A percentile compares a stretch with the other conserved stretches of the same genome.
These are phyloP conservation scores for Boletus sensibilis DNA, from an alignment of 768 basidiomycete genomes.

Conservation along the genomic window DNA sequence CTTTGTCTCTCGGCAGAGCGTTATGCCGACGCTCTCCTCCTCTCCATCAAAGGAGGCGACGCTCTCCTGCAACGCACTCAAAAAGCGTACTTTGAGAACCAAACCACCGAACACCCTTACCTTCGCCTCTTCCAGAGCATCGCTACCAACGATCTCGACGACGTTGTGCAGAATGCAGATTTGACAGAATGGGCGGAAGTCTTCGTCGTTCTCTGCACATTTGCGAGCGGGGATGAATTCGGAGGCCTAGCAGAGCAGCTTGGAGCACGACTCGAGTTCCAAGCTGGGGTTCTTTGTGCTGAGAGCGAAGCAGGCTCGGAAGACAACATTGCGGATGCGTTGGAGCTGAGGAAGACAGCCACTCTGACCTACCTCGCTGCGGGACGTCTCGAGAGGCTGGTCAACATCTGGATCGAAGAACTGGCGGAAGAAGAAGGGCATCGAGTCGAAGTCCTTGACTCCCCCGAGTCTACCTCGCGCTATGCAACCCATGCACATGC, in stretches of 20 bases:
- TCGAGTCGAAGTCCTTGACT: conserved; percentile 41
- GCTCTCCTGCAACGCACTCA: conserved; percentile 87
- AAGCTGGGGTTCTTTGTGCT: conserved; percentile 60
- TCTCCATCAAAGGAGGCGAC: conserved; percentile 87
- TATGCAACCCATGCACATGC: conserved; percentile 84
- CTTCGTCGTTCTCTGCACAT: conserved; percentile 95
- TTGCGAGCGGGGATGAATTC: conserved; percentile 84
- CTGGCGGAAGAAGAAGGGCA: conserved; percentile 77
- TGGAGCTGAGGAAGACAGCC: conserved; percentile 77
- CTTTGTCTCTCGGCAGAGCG: conserved; percentile 86
- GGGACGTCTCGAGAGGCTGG: conserved; percentile 79
- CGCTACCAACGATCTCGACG: conserved; percentile 86
- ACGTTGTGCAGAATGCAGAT: conserved; percentile 96
- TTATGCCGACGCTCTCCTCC: conserved; percentile 91
- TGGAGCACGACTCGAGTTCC: conserved; percentile 86
- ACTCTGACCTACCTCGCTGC: conserved; percentile 93
- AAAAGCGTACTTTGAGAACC: conserved; percentile 88
- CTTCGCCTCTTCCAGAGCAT: conserved; percentile 94
- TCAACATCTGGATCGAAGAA: conserved; percentile 92
- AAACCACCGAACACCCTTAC: conserved; percentile 75
- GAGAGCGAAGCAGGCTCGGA: conserved; percentile 42
- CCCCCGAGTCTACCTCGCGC: conserved; percentile 45
- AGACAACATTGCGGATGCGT: conserved; percentile 34
- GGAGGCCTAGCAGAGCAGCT: conserved; percentile 86
- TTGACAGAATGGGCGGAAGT: conserved; percentile 94